Percentiles rank a stretch among this genome's conserved stretches.
phyloP scores from a whole-genome alignment of 495 filamentous ascomycete species.

The Podospora conica region DNA sequence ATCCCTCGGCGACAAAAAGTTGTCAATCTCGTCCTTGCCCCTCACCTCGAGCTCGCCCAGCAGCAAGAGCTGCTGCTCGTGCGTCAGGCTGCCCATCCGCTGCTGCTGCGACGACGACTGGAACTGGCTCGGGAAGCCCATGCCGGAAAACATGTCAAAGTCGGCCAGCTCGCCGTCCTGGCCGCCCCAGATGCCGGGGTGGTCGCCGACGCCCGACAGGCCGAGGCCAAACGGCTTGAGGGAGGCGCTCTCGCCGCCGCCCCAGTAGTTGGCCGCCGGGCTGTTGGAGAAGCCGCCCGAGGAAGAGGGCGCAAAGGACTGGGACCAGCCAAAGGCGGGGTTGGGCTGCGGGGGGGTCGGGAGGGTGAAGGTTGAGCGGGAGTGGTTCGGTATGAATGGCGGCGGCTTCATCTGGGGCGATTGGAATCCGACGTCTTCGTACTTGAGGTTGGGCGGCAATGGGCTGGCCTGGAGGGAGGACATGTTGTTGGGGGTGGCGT shows the following conservation, averaged over 20 bases:
- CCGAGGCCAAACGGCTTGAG: slow-evolving; percentile 16
- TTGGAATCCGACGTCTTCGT: slow-evolving; percentile 7
- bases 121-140: slow-evolving; percentile 26
- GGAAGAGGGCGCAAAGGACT: slow-evolving; percentile 22
- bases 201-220: slow-evolving; percentile 9
- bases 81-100: slow-evolving; percentile 58
- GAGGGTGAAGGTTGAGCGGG: slow-evolving; percentile 32
- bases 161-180: neutral
- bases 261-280: slow-evolving; percentile 34
- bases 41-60: slow-evolving; percentile 60
- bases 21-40: slow-evolving; percentile 57
- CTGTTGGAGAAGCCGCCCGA: slow-evolving; percentile 16
- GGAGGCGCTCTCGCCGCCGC: slow-evolving; percentile 10
- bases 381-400: slow-evolving; percentile 18
- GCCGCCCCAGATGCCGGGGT: neutral
- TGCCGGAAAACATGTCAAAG: slow-evolving; percentile 29
- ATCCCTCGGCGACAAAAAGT: slow-evolving; percentile 48
- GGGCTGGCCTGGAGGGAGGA: slow-evolving; percentile 15
- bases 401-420: slow-evolving; percentile 21
- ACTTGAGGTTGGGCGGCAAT: slow-evolving; percentile 16
- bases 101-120: slow-evolving; percentile 33
- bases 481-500: slow-evolving; percentile 11
- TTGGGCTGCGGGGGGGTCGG: slow-evolving; percentile 29
- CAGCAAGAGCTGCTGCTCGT: slow-evolving; percentile 65
- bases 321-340: slow-evolving; percentile 39